phyloP scores from a whole-genome alignment of 2,329 filamentous ascomycete species.

The Periglandula ipomoeae region DNA sequence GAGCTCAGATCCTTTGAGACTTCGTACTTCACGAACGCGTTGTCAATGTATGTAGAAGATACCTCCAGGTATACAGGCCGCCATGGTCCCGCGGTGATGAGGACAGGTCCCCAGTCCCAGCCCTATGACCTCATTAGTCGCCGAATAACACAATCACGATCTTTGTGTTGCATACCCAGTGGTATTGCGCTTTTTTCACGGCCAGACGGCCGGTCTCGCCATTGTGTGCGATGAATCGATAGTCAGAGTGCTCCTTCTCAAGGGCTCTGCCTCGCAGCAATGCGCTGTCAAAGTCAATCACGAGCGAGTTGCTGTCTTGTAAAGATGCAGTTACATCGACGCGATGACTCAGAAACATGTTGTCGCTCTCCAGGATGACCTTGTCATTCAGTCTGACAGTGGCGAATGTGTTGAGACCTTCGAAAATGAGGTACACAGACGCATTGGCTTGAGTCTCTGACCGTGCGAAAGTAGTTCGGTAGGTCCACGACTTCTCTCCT shows the following conservation, averaged over 20 bases:
- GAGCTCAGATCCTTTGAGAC: conserved; percentile 19
- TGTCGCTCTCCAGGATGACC: conserved; percentile 45
- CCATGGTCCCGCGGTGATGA: conserved; percentile 59
- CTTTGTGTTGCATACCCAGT: no score
- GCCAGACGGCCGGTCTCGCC: conserved; percentile 28
- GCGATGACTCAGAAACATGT: conserved; percentile 55
- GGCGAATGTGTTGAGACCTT: conserved; percentile 56
- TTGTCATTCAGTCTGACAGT: conserved; percentile 46
- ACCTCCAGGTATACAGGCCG: conserved; percentile 55
- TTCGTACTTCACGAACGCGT: conserved; percentile 40
- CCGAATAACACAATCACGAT: no score
- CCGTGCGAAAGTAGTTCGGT: conserved; percentile 29
- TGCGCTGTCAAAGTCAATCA: conserved; percentile 49
- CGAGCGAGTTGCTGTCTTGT: conserved; percentile 32
- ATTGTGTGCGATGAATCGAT: conserved; percentile 43
- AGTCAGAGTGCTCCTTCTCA: conserved; percentile 41
- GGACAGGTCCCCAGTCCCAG: conserved; percentile 61
- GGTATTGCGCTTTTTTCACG: conserved; percentile 56
- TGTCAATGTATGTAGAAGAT: conserved; percentile 48
- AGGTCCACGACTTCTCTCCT: conserved; percentile 52
- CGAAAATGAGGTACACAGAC: conserved; percentile 38
- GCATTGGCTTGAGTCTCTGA: conserved; percentile 11
- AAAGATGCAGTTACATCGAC: conserved; percentile 38
- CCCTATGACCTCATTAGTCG: no score
- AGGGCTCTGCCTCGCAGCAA: conserved; percentile 41